These are phyloP conservation scores for Apiospora arundinis DNA, from an alignment of 2,329 filamentous ascomycete species.

Conservation along the genomic window DNA sequence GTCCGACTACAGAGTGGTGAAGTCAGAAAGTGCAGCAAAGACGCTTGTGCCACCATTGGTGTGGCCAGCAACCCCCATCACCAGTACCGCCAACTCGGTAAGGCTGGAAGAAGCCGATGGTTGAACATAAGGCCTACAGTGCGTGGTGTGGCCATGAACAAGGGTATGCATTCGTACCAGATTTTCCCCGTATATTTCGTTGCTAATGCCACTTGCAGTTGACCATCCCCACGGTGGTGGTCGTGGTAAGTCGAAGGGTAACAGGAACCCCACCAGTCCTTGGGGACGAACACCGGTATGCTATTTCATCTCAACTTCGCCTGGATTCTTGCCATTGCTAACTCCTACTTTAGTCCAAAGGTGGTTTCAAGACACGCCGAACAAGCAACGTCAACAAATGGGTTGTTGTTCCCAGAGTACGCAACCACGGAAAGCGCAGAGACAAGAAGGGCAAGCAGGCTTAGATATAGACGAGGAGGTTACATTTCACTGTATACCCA, in stretches of 20 bases:
- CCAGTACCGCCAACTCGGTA: conserved; percentile 89
- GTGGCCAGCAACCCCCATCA: conserved; percentile 92
- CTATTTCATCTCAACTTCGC: conserved; percentile 35
- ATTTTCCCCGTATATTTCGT: conserved; percentile 14
- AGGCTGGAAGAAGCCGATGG: conserved; percentile 93
- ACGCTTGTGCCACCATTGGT: conserved; percentile 94
- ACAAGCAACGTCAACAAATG: conserved; percentile 91
- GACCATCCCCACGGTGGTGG: conserved; percentile 99
- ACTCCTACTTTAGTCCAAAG: conserved; percentile 66
- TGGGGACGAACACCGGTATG: conserved; percentile 89
- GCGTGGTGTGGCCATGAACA: conserved; percentile 98
- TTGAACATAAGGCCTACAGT: conserved; percentile 94
- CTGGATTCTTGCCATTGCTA: conserved; percentile 32
- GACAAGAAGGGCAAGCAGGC: conserved; percentile 57
- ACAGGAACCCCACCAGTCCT: conserved; percentile 90
- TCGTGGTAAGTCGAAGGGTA: conserved; percentile 99
- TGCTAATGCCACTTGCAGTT: conserved; percentile 49
- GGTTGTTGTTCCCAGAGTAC: conserved; percentile 80
- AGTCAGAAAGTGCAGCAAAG: conserved; percentile 84
- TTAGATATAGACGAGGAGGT: conserved; percentile 24
- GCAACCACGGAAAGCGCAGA: conserved; percentile 91
- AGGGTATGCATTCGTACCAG: conserved; percentile 60
- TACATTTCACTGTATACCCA: conserved; percentile 18
- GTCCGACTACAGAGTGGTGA: conserved; percentile 93
- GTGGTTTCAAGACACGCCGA: conserved; percentile 88